phyloP scores from a whole-genome alignment of 164 flowering plant genomes.

The Annona squamosa region DNA sequence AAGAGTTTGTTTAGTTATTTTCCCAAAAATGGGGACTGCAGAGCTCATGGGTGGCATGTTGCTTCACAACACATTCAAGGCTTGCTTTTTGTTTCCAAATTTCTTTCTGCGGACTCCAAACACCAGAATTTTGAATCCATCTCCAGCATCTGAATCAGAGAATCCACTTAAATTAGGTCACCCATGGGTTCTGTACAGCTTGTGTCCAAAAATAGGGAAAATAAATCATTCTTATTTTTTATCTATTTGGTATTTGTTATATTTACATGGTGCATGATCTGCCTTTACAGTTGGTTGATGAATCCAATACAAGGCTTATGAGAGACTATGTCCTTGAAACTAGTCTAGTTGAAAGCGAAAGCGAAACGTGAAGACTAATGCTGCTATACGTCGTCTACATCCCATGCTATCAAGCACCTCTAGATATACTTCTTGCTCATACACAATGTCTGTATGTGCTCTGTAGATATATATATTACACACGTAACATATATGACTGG shows the following conservation, averaged over 20 bases:
- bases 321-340: slow-evolving; percentile 80
- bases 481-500: background rate
- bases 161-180: no score
- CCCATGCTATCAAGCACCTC: background rate
- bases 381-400: background rate
- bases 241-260: background rate
- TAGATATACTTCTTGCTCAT: background rate
- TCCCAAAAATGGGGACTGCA: background rate
- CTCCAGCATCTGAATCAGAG: no score
- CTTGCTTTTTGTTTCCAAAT: background rate
- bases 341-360: slow-evolving; percentile 39
- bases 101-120: background rate
- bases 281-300: slow-evolving; percentile 57
- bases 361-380: slow-evolving; percentile 15
- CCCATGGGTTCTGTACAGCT: no score
- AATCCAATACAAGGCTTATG: slow-evolving; percentile 71
- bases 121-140: background rate
- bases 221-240: background rate
- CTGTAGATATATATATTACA: background rate
- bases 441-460: background rate
- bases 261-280: background rate
- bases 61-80: background rate
- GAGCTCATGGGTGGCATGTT: background rate
- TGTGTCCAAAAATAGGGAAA: no score
- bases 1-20: background rate